Evolutionary conservation across 257 asterid species (phyloP), one percentile per base, ranked within the genome.

Genomic region (Henckelia pumila): DNA sequence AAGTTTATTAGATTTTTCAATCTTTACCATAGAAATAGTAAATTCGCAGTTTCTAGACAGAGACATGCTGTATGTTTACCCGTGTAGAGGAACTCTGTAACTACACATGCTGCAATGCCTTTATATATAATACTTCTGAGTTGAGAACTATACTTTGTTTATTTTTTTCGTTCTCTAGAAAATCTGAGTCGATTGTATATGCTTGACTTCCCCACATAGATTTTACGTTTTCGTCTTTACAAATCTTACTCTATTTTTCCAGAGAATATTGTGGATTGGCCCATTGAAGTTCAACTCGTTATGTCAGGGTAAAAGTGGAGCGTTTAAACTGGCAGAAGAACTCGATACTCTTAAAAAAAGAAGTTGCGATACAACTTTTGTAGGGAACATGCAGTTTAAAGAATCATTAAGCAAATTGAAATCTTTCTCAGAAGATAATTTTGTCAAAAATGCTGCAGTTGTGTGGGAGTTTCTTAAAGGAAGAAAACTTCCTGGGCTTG

Each of bases 391-490:
- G 84, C 90, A 79, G 44, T 72, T 66, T 64, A 71, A 66, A 72
- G 80, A 71, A 65, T 73, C 81, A 63, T 22, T 66, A 57, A 67
- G 59, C 63, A 79, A 70, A 70, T 70, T 84, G 19, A 72, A 73
- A 56, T 77, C 75, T 58, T 32, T 67, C 64, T 67, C 81, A 56
- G 68, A 69, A 59, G 81, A 40, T 57, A 70, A 80, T 70, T 33
- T 84, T 73, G 71, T 88, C 29, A 76, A 72, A 71, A 80, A 78
- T 73, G 95, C 87, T 72, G 84, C 88, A 6, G 85, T 84, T 77
- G 85, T 83, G 47, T 93, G 97, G 97, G 90, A 85, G 77, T 85
- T 79, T 90, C 95, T 93, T 66, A 85, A 86, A 81, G 95, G 95
- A 77, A 80, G 95, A 80, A 85, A 77, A 64, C 97, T 93, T 84